Evolutionary conservation across 2,329 filamentous ascomycete genomes (phyloP).

Genomic region (Pseudocercospora musae): DNA sequence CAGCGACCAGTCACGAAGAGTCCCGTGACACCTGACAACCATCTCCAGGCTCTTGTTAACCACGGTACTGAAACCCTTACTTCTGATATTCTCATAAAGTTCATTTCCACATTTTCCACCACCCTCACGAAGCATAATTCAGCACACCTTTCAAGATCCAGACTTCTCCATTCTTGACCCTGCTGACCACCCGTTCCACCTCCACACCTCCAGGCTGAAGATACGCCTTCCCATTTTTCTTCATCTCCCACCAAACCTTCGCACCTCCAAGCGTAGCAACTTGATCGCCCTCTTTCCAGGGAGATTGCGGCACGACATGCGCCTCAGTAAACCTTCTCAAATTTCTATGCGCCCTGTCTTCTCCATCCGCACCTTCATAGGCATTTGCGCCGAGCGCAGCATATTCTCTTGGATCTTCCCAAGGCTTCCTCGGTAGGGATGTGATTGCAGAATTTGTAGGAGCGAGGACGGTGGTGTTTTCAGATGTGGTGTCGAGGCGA

Average conservation of each 20-base stretch:
- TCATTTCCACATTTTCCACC: no score
- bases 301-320: slow-evolving; percentile 71
- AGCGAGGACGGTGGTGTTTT: slow-evolving; percentile 81
- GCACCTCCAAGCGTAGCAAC: slow-evolving; percentile 64
- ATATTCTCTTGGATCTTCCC: slow-evolving; percentile 76
- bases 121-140: slow-evolving; percentile 42
- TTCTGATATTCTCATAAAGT: not conserved
- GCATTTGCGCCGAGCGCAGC: slow-evolving; percentile 62
- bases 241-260: slow-evolving; percentile 79
- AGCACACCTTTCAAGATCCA: slow-evolving; percentile 68
- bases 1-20: not conserved
- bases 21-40: not conserved
- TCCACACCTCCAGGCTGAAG: slow-evolving; percentile 78
- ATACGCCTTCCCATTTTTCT: slow-evolving; percentile 61
- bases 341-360: slow-evolving; percentile 73
- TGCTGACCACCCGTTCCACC: slow-evolving; percentile 69
- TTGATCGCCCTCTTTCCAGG: slow-evolving; percentile 69
- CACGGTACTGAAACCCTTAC: not conserved
- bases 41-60: not conserved
- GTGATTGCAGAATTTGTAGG: slow-evolving; percentile 82
- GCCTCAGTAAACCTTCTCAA: slow-evolving; percentile 78
- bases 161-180: slow-evolving; percentile 83
- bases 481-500: slow-evolving; percentile 63
- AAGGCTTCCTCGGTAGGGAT: slow-evolving; percentile 76
- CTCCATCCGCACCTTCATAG: slow-evolving; percentile 72